Conservation (phyloP, 169 alveolate genomes). For the Plasmodium coatneyi region DNA sequence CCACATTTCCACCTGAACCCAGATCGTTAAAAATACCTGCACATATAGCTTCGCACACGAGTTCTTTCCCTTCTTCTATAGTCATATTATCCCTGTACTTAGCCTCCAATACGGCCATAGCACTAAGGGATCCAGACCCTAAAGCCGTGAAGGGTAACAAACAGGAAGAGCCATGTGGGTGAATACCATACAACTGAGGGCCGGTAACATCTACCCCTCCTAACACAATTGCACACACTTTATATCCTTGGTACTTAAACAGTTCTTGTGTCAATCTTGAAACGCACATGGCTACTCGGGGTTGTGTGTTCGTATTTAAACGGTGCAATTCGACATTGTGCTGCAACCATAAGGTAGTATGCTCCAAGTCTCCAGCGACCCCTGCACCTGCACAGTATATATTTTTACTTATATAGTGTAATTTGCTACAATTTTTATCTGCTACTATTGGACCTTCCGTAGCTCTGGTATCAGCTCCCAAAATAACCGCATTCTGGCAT, state of each 20-base stretch:
- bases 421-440: slow-evolving; percentile 96
- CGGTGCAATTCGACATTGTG: slow-evolving; percentile 93
- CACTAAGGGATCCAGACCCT: slow-evolving; percentile 99
- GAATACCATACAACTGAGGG: slow-evolving; percentile 93
- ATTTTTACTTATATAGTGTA: slow-evolving; percentile 95
- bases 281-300: slow-evolving; percentile 93
- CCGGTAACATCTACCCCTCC: slow-evolving; percentile 99
- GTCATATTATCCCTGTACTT: slow-evolving; percentile 93
- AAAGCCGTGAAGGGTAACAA: slow-evolving; percentile 94
- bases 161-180: slow-evolving; percentile 96
- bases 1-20: slow-evolving; percentile 97
- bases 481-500: slow-evolving; percentile 95
- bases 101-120: slow-evolving; percentile 97
- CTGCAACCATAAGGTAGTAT: slow-evolving; percentile 92
- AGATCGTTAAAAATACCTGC: slow-evolving; percentile 98
- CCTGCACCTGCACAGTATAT: slow-evolving; percentile 99
- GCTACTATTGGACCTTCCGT: slow-evolving; percentile 98
- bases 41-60: slow-evolving; percentile 94
- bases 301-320: slow-evolving; percentile 91
- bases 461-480: slow-evolving; percentile 99
- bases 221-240: slow-evolving; percentile 96
- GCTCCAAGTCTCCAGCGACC: slow-evolving; percentile 98
- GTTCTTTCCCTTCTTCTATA: slow-evolving; percentile 92
- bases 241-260: slow-evolving; percentile 95
- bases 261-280: slow-evolving; percentile 90